These are phyloP conservation scores for Calonectria pauciramosa DNA, from an alignment of 2,329 filamentous ascomycete genomes.

Conservation along the genomic window DNA sequence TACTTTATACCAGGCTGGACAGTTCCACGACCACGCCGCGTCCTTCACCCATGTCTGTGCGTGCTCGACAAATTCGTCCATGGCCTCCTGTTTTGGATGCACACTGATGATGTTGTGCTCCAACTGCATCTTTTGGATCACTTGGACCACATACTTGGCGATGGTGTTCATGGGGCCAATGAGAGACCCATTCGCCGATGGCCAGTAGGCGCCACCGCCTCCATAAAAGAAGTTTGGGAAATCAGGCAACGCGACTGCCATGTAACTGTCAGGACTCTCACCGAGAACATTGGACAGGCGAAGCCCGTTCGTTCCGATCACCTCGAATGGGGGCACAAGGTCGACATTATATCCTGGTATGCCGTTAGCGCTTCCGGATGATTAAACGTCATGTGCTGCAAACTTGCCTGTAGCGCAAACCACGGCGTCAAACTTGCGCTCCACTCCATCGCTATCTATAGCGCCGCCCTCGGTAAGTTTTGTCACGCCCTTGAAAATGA, in stretches of 20 bases:
- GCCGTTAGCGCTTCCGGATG: neutral
- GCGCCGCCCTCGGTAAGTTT: neutral
- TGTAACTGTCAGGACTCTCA: neutral
- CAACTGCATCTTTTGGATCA: neutral
- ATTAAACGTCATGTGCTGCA: too few species aligned
- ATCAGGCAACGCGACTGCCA: neutral
- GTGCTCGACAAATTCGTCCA: neutral
- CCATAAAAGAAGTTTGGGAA: conserved; percentile 3
- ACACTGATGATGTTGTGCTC: neutral
- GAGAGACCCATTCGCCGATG: neutral
- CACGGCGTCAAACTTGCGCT: neutral
- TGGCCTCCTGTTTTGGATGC: neutral
- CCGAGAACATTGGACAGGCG: neutral
- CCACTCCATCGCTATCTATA: neutral
- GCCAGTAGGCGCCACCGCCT: neutral
- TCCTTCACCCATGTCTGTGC: neutral
- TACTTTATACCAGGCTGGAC: neutral
- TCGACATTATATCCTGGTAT: neutral
- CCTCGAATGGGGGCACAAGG: neutral
- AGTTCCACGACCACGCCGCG: neutral
- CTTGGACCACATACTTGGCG: neutral
- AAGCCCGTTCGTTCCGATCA: neutral
- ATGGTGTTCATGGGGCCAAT: neutral
- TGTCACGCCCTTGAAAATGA: neutral
- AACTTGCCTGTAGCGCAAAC: neutral